Conservation (phyloP, 805 yeast species). For the Starmera pachycereana region DNA sequence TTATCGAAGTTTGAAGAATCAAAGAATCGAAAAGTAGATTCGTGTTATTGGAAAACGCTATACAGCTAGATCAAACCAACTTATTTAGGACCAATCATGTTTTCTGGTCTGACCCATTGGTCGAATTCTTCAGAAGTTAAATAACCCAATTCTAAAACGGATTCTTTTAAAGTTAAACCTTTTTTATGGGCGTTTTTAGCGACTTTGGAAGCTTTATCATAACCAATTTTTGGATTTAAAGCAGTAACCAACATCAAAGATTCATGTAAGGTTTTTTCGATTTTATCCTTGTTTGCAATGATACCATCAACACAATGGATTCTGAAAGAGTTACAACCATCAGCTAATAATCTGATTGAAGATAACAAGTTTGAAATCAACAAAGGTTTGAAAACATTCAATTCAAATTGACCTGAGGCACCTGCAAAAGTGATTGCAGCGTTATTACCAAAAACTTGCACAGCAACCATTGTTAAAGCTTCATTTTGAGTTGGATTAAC, state of each 20-base stretch:
- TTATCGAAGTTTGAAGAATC: too few species aligned
- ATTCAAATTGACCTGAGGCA: conserved; percentile 97
- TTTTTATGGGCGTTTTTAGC: conserved; percentile 98
- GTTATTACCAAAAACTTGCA: conserved; percentile 97
- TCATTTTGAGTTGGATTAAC: conserved; percentile 99
- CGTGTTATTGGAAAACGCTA: background rate
- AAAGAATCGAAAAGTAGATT: too few species aligned
- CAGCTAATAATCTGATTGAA: conserved; percentile 82
- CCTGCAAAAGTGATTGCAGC: conserved; percentile 94
- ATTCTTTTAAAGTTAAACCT: conserved; percentile 90
- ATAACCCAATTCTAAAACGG: conserved; percentile 86
- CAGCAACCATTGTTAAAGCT: conserved; percentile 96
- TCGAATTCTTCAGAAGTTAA: conserved; percentile 81
- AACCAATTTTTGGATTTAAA: conserved; percentile 96
- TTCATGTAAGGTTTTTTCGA: conserved; percentile 80
- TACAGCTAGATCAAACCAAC: too few species aligned
- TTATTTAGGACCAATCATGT: conserved; percentile 88
- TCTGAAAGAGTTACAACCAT: conserved; percentile 85
- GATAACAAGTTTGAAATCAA: conserved; percentile 84
- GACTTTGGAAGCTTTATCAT: conserved; percentile 93
- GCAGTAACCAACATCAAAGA: conserved; percentile 98
- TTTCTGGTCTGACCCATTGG: conserved; percentile 95
- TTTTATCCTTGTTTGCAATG: conserved; percentile 78
- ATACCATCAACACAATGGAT: conserved; percentile 93
- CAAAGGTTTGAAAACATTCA: conserved; percentile 96